Evolutionary conservation across 768 basidiomycete species (phyloP).

Genomic region (Agaricus sinodeliciosus): DNA sequence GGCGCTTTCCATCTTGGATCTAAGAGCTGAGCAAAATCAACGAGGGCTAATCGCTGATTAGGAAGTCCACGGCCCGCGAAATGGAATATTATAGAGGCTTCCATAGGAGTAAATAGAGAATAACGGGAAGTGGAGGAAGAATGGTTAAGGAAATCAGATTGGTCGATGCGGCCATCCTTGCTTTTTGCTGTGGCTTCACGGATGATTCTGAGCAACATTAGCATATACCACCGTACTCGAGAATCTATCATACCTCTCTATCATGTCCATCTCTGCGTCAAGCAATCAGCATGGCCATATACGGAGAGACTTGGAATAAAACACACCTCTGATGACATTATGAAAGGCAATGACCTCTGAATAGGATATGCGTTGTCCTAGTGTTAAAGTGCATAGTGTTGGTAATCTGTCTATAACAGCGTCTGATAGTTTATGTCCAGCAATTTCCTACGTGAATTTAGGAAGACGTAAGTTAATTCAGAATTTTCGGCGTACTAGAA

Average conservation of each 20-base stretch:
- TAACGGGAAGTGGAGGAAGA: conserved; percentile 84
- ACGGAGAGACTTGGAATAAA: background rate
- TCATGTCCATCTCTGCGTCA: conserved; percentile 86
- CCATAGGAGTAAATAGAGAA: conserved; percentile 95
- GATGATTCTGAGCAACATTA: conserved; percentile 50
- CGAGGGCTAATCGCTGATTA: conserved; percentile 65
- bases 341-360: conserved; percentile 96
- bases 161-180: conserved; percentile 93
- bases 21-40: conserved; percentile 90
- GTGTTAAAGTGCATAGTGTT: conserved; percentile 83
- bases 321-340: conserved; percentile 85
- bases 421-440: conserved; percentile 95
- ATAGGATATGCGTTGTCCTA: conserved; percentile 88
- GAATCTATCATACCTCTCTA: conserved; percentile 55
- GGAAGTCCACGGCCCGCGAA: conserved; percentile 82
- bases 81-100: conserved; percentile 97
- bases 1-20: conserved; percentile 87
- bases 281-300: conserved; percentile 3
- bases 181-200: conserved; percentile 85
- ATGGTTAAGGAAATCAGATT: conserved; percentile 92
- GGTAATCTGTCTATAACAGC: conserved; percentile 88
- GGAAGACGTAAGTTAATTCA: background rate
- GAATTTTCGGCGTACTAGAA: conserved; percentile 54
- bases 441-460: conserved; percentile 63
- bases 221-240: background rate